Percentiles rank a stretch among this genome's conserved stretches.
Conservation (phyloP, 2,329 filamentous ascomycete genomes). For the Sporothrix euskadiensis region DNA sequence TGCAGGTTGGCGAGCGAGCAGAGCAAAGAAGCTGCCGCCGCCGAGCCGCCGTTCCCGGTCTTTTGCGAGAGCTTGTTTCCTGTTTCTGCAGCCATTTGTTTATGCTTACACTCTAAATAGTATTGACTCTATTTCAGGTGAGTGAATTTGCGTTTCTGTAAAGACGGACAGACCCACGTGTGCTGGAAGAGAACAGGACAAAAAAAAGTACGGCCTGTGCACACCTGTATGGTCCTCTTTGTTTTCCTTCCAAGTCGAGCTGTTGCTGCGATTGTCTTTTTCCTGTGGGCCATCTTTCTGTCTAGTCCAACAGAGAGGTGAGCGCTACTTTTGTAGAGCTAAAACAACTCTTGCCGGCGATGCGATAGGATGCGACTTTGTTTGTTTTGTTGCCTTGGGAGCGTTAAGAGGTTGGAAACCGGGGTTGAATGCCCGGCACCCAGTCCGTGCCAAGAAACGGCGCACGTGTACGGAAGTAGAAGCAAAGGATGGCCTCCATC, state of each 20-base stretch:
- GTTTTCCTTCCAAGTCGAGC: not conserved
- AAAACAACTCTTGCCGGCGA: not conserved
- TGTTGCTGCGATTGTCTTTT: not conserved
- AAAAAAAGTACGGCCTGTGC: not conserved
- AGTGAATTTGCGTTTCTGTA: not conserved
- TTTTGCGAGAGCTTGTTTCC: not conserved
- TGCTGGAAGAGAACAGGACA: not conserved
- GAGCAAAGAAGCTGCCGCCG: no score
- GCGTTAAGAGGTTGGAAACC: not conserved
- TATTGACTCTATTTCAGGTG: no score
- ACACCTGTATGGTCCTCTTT: not conserved
- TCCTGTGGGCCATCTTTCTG: not conserved
- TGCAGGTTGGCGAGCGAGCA: not conserved
- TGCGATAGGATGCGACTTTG: not conserved
- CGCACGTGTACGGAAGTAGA: not conserved
- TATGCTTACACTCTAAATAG: not conserved
- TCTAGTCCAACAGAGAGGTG: not conserved
- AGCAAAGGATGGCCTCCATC: no score
- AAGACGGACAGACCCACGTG: not conserved
- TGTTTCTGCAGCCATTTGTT: not conserved
- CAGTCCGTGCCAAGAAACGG: conserved; percentile 5
- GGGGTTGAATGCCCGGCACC: not conserved
- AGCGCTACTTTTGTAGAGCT: not conserved
- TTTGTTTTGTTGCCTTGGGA: not conserved
- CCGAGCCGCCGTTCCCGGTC: not conserved